These are phyloP conservation scores for Naegleria lovaniensis DNA, from an alignment of 208 protist genomes.

Conservation along the genomic window DNA sequence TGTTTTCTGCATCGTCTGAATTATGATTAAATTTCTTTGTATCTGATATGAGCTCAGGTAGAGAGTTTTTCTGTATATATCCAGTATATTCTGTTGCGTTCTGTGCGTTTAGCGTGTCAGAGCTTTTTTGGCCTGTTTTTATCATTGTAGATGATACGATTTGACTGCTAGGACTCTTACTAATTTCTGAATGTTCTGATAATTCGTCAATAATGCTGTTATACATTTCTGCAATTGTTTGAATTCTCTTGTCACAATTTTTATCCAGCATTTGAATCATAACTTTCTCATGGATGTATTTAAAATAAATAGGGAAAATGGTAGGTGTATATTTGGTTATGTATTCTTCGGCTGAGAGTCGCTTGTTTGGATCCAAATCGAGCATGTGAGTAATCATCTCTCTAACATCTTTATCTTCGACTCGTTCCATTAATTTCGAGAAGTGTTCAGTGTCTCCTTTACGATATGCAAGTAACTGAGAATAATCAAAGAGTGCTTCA, in stretches of 20 bases:
- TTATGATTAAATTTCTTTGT: not conserved
- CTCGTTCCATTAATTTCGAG: not conserved
- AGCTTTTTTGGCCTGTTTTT: not conserved
- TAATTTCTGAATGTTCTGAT: not conserved
- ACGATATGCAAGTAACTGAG: conserved; percentile 32
- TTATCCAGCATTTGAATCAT: conserved; percentile 53
- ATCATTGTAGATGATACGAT: not conserved
- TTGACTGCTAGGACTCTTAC: not conserved
- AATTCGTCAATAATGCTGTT: not conserved
- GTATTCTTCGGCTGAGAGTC: conserved; percentile 42
- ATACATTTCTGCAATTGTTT: conserved; percentile 45
- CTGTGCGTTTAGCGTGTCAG: not conserved
- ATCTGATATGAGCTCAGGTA: not conserved
- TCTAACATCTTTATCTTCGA: conserved; percentile 23
- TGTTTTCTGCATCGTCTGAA: not conserved
- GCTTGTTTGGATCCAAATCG: conserved; percentile 8
- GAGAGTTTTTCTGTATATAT: not conserved
- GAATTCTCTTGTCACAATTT: conserved; percentile 50
- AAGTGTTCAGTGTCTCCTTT: conserved; percentile 32
- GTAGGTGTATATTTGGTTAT: conserved; percentile 39
- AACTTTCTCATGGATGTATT: conserved; percentile 45
- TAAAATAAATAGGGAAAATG: conserved; percentile 56
- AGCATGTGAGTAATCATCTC: conserved; percentile 35
- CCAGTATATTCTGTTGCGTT: not conserved
- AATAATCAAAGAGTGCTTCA: conserved; percentile 35